Percentiles rank a stretch among this genome's conserved stretches.
phyloP scores from a whole-genome alignment of 129 eudicot genomes.

The Lactuca saligna region DNA sequence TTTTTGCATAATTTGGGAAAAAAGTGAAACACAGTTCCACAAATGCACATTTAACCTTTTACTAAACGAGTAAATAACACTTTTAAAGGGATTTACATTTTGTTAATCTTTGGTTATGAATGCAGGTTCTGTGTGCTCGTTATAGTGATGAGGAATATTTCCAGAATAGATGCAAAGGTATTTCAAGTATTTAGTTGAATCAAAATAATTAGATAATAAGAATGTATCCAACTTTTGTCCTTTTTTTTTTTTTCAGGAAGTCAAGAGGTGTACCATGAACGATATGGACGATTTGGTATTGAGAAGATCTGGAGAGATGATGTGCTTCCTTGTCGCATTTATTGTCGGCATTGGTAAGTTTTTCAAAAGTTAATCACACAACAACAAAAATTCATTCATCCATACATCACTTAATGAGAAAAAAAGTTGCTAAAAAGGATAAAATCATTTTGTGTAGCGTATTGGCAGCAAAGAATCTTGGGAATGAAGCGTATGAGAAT shows the following conservation, averaged over 20 bases:
- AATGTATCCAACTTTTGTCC: no score
- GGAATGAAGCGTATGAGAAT: conserved; percentile 59
- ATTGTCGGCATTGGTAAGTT: conserved; percentile 90
- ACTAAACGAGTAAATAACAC: no score
- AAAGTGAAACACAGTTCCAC: neutral
- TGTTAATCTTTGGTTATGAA: conserved; percentile 19
- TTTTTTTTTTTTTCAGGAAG: conserved; percentile 52
- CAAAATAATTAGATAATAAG: neutral
- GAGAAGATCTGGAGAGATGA: conserved; percentile 88
- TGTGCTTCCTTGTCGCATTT: conserved; percentile 82
- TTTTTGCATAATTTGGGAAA: no score
- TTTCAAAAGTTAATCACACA: neutral
- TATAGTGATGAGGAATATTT: conserved; percentile 89
- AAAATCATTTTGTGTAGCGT: conserved; percentile 51
- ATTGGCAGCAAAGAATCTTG: conserved; percentile 84
- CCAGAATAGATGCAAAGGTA: conserved; percentile 77
- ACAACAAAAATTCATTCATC: no score
- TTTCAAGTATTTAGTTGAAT: conserved; percentile 1
- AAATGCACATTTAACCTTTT: no score
- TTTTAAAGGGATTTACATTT: neutral
- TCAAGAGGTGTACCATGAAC: conserved; percentile 64
- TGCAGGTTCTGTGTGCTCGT: conserved; percentile 90
- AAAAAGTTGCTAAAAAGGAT: neutral
- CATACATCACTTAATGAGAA: no score
- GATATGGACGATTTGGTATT: conserved; percentile 69